A percentile compares a stretch with the other conserved stretches of the same genome.
Evolutionary conservation across 2,329 filamentous ascomycete genomes (phyloP).

Genomic region (Ascochyta viciae-villosae): DNA sequence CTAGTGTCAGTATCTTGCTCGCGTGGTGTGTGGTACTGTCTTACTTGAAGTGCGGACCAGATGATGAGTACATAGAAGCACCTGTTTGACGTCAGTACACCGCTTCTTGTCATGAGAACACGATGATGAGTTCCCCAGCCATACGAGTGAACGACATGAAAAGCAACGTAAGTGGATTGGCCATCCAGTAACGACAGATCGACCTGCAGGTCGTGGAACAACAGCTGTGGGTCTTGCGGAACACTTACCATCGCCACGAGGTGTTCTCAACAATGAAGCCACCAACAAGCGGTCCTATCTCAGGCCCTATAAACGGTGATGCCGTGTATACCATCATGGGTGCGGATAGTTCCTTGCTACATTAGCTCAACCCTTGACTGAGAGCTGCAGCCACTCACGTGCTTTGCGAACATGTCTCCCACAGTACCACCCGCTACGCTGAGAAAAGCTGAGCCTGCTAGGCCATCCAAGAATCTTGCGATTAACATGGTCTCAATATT

Average conservation of each 20-base stretch:
- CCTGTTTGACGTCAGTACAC: conserved; percentile 39
- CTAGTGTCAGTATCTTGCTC: conserved; percentile 24
- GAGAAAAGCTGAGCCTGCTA: conserved; percentile 69
- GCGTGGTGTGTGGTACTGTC: conserved; percentile 25
- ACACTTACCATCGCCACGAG: conserved; percentile 62
- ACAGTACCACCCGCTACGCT: conserved; percentile 84
- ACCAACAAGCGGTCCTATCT: conserved; percentile 67
- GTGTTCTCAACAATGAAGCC: conserved; percentile 83
- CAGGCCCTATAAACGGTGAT: conserved; percentile 61
- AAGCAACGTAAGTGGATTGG: conserved; percentile 5
- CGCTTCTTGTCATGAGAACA: conserved; percentile 20
- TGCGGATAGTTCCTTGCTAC: conserved; percentile 65
- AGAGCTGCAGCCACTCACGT: conserved; percentile 31
- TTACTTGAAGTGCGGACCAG: conserved; percentile 67
- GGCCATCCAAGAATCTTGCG: conserved; percentile 77
- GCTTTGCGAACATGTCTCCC: conserved; percentile 64
- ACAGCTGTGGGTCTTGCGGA: conserved; percentile 12
- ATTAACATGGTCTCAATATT: conserved; percentile 85
- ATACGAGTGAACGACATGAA: conserved; percentile 14
- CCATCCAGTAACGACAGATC: conserved; percentile 4
- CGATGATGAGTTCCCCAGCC: background rate
- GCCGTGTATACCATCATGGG: conserved; percentile 80
- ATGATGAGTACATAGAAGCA: conserved; percentile 79
- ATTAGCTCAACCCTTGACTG: conserved; percentile 17
- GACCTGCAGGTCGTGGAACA: conserved; percentile 11